Percentiles rank a stretch among this genome's conserved stretches.
Evolutionary conservation across 2,329 filamentous ascomycete genomes (phyloP).

Genomic region (Verticillium nubilum): DNA sequence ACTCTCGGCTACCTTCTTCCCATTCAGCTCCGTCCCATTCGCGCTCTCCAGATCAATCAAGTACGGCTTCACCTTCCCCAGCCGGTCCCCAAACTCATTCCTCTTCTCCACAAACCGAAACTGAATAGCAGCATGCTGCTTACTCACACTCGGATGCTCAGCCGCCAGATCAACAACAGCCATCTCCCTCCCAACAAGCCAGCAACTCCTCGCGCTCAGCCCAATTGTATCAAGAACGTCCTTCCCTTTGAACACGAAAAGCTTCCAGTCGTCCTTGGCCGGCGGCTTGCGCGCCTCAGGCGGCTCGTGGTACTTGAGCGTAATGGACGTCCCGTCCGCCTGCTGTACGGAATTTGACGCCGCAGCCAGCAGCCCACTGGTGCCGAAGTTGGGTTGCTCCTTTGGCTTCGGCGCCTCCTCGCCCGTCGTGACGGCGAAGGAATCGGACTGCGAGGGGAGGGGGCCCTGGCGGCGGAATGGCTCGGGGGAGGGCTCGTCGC

Average conservation of each 20-base stretch:
- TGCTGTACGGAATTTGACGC: conserved; percentile 76
- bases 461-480: conserved; percentile 36
- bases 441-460: conserved; percentile 54
- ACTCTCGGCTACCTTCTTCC: conserved; percentile 64
- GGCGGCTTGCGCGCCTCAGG: conserved; percentile 86
- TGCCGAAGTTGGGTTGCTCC: conserved; percentile 82
- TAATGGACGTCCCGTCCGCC: conserved; percentile 66
- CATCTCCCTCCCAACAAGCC: conserved; percentile 79
- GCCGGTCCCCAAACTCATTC: conserved; percentile 81
- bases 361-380: conserved; percentile 77
- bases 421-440: conserved; percentile 51
- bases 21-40: conserved; percentile 83
- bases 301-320: conserved; percentile 95
- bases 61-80: conserved; percentile 78
- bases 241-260: conserved; percentile 86
- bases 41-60: conserved; percentile 90
- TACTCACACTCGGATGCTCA: conserved; percentile 88
- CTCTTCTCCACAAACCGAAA: conserved; percentile 80
- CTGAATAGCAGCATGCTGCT: conserved; percentile 93
- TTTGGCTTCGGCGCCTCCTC: conserved; percentile 55
- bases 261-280: conserved; percentile 71
- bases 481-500: conserved; percentile 2
- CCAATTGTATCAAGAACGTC: conserved; percentile 79
- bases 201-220: conserved; percentile 73
- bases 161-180: conserved; percentile 77